A percentile compares a stretch with the other conserved stretches of the same genome.
Evolutionary conservation across 345 rosid species (phyloP).

Genomic region (Eucalyptus grandis): DNA sequence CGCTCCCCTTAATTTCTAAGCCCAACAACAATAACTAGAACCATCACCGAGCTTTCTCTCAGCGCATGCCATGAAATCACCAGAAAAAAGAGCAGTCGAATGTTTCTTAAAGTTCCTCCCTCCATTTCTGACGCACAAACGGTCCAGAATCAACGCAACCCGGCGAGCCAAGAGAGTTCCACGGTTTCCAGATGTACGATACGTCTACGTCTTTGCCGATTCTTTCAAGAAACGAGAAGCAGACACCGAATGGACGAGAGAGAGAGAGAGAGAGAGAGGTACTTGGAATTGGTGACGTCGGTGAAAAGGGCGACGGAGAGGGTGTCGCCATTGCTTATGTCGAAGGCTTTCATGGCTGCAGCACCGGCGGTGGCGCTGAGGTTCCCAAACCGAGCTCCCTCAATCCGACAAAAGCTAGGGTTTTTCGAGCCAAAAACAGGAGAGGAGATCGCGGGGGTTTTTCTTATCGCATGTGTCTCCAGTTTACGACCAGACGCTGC

Average conservation of each 20-base stretch:
- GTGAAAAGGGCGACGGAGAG: constrained; percentile 56
- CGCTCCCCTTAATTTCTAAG: neutral
- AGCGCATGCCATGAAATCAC: neutral
- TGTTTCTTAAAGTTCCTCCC: neutral
- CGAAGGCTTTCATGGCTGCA: constrained; percentile 36
- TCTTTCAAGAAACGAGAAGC: neutral
- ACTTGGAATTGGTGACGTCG: constrained; percentile 76
- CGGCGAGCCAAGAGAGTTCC: neutral
- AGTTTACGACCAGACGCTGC: neutral
- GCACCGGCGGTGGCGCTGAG: neutral
- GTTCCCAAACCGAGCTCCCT: neutral
- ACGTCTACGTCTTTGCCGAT: neutral
- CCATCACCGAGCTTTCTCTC: neutral
- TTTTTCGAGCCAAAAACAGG: neutral
- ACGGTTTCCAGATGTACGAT: neutral
- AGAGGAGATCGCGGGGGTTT: neutral
- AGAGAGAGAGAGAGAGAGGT: neutral
- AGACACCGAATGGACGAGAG: neutral
- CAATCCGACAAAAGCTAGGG: neutral
- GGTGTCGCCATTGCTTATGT: constrained; percentile 22
- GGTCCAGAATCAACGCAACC: neutral
- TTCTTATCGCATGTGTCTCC: neutral
- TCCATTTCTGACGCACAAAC: neutral
- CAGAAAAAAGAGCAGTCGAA: neutral
- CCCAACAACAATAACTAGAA: neutral